Evolutionary conservation across 2,329 filamentous ascomycete genomes (phyloP).

Genomic region (Triangularia verruculosa): DNA sequence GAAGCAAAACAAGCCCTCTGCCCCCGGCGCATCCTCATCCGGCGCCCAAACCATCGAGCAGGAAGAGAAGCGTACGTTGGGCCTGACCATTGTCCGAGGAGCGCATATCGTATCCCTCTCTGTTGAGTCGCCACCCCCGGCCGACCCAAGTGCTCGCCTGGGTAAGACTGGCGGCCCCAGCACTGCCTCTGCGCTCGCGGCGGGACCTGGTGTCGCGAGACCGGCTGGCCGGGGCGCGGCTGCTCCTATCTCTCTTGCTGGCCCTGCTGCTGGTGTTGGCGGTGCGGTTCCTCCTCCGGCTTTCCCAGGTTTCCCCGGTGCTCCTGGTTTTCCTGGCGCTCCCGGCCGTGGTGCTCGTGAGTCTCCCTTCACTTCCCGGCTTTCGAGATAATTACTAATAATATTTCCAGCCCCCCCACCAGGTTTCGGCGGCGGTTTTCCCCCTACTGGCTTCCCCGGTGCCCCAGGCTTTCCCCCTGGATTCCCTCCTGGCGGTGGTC

Average conservation of each 20-base stretch:
- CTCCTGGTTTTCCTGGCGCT: slow-evolving; percentile 49
- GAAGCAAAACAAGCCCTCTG: slow-evolving; percentile 70
- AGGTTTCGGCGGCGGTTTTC: slow-evolving; percentile 50
- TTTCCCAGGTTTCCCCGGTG: slow-evolving; percentile 47
- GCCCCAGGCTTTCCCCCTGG: slow-evolving; percentile 43
- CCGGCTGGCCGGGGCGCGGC: slow-evolving; percentile 79
- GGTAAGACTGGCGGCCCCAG: slow-evolving; percentile 72
- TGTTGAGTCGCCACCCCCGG: slow-evolving; percentile 91
- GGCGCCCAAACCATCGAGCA: slow-evolving; percentile 71
- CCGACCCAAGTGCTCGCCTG: slow-evolving; percentile 85
- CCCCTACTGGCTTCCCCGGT: slow-evolving; percentile 42
- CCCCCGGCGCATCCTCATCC: slow-evolving; percentile 60
- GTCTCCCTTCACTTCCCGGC: slow-evolving; percentile 30
- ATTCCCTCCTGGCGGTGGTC: slow-evolving; percentile 46
- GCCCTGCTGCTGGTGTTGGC: slow-evolving; percentile 85
- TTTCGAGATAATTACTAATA: slow-evolving; percentile 33
- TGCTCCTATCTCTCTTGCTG: slow-evolving; percentile 75
- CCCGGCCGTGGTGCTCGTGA: slow-evolving; percentile 55
- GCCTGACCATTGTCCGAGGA: slow-evolving; percentile 89
- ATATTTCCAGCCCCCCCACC: slow-evolving; percentile 42
- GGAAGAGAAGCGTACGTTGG: slow-evolving; percentile 96
- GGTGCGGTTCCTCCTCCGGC: slow-evolving; percentile 61
- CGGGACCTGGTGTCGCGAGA: slow-evolving; percentile 85
- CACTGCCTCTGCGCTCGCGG: slow-evolving; percentile 66
- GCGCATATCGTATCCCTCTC: slow-evolving; percentile 93